Evolutionary conservation across 2,329 filamentous ascomycete species (phyloP), one percentile per base, ranked within the genome.

Genomic region (Pseudogymnoascus sp.): DNA sequence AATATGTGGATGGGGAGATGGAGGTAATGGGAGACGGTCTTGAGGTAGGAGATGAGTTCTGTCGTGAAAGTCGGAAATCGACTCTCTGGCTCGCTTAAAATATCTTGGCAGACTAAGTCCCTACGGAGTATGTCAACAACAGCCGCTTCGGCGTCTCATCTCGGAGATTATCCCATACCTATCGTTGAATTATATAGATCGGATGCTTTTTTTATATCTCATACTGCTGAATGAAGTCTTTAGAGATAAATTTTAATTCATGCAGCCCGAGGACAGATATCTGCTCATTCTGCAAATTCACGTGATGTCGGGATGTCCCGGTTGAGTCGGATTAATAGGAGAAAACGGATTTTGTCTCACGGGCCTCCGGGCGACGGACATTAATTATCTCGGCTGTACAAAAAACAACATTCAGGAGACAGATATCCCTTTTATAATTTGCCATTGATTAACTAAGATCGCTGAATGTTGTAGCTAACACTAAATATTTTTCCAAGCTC

Each of bases 1-100:
- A 77, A 78, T 77, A 83, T 81, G 78, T 75, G 80, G 79, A 81
- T 81, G 82, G 81, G 83, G 81, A 80, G 78, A 73, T 78, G 79
- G 73, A 73, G 74, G 67, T 74, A 75, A 80, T 81, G 79, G 75
- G 77, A 77, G 60, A 60, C 60, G 64, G 66, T 61, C 60, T 61
- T 61, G 60, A 61, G 60, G 60, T 39, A 61, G 60, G 34, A 61
- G 60, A 61, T 43, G 60, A 63, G 48, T 51, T 63, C 62, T 51
- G 62, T 63, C 48, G 62, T 63, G 62, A 63, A 62, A 63, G 48
- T 61, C 60, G 60, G 60, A 61, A 61, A 61, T 61, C 60, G 39
- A 39, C 60, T 61, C 60, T 61, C 60, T 61, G 60, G 60, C 60
- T 61, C 60, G 60, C 60, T 61, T 61, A 61, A 61, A 61, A 61